A percentile compares a stretch with the other conserved stretches of the same genome.
phyloP scores from a whole-genome alignment of 2,329 filamentous ascomycete genomes.

The Colletotrichum musicola region DNA sequence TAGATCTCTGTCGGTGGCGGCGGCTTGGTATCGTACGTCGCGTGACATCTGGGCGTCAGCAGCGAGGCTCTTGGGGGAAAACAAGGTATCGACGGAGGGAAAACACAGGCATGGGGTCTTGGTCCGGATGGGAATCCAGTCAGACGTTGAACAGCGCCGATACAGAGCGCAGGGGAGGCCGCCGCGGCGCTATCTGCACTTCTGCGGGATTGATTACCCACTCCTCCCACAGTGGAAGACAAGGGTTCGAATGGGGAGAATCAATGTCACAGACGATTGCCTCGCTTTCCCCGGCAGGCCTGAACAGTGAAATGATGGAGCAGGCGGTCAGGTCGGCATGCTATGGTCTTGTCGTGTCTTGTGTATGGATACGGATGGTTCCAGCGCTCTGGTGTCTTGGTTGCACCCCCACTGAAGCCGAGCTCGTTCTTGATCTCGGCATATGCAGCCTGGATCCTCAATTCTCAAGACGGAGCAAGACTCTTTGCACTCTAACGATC shows the following conservation, averaged over 20 bases:
- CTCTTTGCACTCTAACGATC: too few relatives aligned
- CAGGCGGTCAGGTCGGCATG: too few relatives aligned
- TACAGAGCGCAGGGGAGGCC: constrained; percentile 3
- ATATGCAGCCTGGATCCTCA: too few relatives aligned
- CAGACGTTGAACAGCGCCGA: background rate
- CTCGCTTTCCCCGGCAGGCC: too few relatives aligned
- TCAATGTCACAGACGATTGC: too few relatives aligned
- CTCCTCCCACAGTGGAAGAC: background rate
- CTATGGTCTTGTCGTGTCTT: too few relatives aligned
- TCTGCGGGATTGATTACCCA: background rate
- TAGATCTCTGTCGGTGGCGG: background rate
- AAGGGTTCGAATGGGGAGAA: background rate
- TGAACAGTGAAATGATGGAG: too few relatives aligned
- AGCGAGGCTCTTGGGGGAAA: constrained; percentile 8
- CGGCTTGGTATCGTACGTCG: constrained; percentile 7
- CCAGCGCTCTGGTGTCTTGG: too few relatives aligned
- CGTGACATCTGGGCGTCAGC: constrained; percentile 2
- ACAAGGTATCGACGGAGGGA: background rate
- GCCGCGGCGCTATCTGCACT: background rate
- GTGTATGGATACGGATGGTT: too few relatives aligned
- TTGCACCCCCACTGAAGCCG: too few relatives aligned
- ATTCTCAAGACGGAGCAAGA: too few relatives aligned
- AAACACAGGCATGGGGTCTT: constrained; percentile 5
- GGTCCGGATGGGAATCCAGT: constrained; percentile 2
- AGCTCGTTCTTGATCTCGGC: too few relatives aligned